Conservation (phyloP, 805 yeast species). For the Saccharomycopsis amapae region DNA sequence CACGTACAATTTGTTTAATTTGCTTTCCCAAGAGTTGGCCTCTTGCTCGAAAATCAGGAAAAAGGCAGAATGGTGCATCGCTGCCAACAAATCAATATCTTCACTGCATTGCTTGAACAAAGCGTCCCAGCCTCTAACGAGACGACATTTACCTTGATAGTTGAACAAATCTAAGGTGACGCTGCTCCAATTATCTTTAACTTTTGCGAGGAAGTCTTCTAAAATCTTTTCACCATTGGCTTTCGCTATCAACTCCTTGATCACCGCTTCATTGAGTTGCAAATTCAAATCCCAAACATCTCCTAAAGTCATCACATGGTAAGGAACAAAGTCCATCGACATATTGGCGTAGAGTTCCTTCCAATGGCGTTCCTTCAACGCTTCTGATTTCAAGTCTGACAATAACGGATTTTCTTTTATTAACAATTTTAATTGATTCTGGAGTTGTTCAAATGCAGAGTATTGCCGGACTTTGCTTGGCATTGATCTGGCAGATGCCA, state of each 20-base stretch:
- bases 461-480: constrained; percentile 59
- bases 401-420: constrained; percentile 35
- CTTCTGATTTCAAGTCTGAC: constrained; percentile 44
- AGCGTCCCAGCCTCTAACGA: constrained; percentile 63
- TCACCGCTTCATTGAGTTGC: constrained; percentile 34
- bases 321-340: constrained; percentile 25
- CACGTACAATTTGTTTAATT: constrained; percentile 42
- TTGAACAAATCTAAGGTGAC: constrained; percentile 46
- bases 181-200: constrained; percentile 49
- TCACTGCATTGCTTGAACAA: constrained; percentile 52
- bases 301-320: constrained; percentile 38
- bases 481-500: constrained; percentile 40
- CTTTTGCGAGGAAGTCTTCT: constrained; percentile 45
- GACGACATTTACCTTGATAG: constrained; percentile 42
- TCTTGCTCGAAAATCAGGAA: constrained; percentile 54
- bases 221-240: constrained; percentile 71
- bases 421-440: constrained; percentile 35
- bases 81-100: constrained; percentile 52
- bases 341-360: constrained; percentile 34
- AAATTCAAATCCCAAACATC: constrained; percentile 57
- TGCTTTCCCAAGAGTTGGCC: constrained; percentile 46
- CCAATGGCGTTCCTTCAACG: constrained; percentile 67
- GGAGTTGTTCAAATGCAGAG: constrained; percentile 58
- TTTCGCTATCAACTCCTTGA: constrained; percentile 45
- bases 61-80: constrained; percentile 67